Evolutionary conservation across 2,329 filamentous ascomycete genomes (phyloP), one percentile per base, ranked within the genome.

Genomic region (Ophiostoma australiae): DNA sequence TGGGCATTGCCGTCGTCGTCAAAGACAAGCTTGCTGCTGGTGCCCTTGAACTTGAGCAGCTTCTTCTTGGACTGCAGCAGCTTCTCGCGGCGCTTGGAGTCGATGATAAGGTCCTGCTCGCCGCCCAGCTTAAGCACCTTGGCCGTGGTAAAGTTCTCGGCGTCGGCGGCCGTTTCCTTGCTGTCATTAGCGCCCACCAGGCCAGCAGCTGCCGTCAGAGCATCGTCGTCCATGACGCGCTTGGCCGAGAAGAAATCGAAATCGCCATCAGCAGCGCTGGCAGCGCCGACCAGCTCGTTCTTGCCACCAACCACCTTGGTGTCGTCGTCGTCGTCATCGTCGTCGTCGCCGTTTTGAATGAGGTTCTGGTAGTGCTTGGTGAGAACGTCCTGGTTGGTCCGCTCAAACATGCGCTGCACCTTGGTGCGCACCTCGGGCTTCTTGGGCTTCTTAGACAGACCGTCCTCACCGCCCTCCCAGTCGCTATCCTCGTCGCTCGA

Each of bases 341-440:
- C 88, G 86, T 89, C 88, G 5, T 84, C 86, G 70, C 87, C 86
- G 67, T 80, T 78, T 73, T 81, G 80, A 72, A 98, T 89, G 74
- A 99, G 86, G 77, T 94, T 97, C 72, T 89, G 88, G 83, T 97
- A 98, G 81, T 99, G 95, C 71, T 90, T 89, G n/a, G 94, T 94
- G 74, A 99, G 81, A 41, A 99, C 91, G 78, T 97, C 94, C 80
- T 98, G 94, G 80, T 99, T 99, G 76, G 91, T 91, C 73, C 95
- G 87, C 82, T 97, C 94, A 80, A 98, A 97, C 95, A 99, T 98
- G 76, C 93, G 90, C 80, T 99, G 93, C 79, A 97, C 96, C 80
- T 97, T 98, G 41, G 96, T 99, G 73, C 93, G 88, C 23, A 97
- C 92, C 76, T 89, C 87, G 13, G 85, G 83, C 81, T 91, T 90